These are phyloP conservation scores for Penicillium sp. DNA, from an alignment of 2,329 filamentous ascomycete species.

Conservation along the genomic window DNA sequence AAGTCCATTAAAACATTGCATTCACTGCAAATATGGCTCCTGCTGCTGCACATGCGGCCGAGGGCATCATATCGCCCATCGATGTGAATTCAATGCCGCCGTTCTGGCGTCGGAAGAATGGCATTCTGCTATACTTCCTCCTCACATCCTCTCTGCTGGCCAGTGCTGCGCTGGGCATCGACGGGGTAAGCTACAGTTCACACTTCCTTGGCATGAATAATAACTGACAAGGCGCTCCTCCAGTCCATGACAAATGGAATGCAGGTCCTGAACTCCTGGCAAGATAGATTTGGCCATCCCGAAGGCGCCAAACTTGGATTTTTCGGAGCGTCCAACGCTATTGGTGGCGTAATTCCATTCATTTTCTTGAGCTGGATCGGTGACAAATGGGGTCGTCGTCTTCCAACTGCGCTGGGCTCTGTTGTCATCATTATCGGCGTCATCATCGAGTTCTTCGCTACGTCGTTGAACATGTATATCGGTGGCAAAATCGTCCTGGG, in stretches of 20 bases:
- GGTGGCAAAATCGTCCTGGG: slow-evolving; percentile 29
- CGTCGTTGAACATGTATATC: slow-evolving; percentile 29
- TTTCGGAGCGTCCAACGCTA: slow-evolving; percentile 25
- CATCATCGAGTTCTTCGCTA: slow-evolving; percentile 30
- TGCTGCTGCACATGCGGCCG: slow-evolving; percentile 26
- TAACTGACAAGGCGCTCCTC: slow-evolving; percentile 21
- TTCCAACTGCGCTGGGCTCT: slow-evolving; percentile 33
- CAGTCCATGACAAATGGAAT: slow-evolving; percentile 52
- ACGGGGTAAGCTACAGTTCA: slow-evolving; percentile 36
- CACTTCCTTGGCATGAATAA: background rate
- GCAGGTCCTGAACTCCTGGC: slow-evolving; percentile 47
- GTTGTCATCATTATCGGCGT: slow-evolving; percentile 34
- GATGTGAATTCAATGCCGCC: slow-evolving; percentile 23
- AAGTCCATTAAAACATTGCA: background rate
- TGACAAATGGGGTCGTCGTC: slow-evolving; percentile 26
- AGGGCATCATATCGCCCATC: slow-evolving; percentile 24
- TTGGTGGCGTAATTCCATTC: slow-evolving; percentile 27
- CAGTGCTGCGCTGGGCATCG: slow-evolving; percentile 47
- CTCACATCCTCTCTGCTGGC: slow-evolving; percentile 47
- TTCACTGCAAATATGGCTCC: slow-evolving; percentile 18
- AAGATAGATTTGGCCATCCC: slow-evolving; percentile 35
- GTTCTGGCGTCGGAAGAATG: slow-evolving; percentile 40
- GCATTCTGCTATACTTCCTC: slow-evolving; percentile 46
- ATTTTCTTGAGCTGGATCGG: slow-evolving; percentile 24
- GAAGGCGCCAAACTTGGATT: slow-evolving; percentile 25